A percentile compares a stretch with the other conserved stretches of the same genome.
Conservation (phyloP, 1,139 yeast species). For the Debaryomyces fabryi region DNA sequence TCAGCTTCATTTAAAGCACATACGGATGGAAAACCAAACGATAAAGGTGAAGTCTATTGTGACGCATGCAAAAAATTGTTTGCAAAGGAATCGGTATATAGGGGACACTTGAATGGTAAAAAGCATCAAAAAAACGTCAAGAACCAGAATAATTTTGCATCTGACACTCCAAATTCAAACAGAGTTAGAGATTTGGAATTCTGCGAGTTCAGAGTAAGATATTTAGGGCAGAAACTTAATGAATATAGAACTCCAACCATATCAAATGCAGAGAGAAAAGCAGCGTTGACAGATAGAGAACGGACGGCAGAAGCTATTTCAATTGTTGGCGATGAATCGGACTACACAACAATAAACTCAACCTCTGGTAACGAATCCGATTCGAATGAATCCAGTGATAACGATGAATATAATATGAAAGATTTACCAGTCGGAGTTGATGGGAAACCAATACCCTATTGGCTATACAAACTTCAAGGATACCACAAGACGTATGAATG, state of each 20-base stretch:
- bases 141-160: constrained; percentile 10
- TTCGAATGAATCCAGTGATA: constrained; percentile 20
- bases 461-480: constrained; percentile 93
- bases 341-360: constrained; percentile 31
- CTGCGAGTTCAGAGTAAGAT: constrained; percentile 38
- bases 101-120: constrained; percentile 73
- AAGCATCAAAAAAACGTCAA: constrained; percentile 63
- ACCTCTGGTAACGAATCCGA: constrained; percentile 40
- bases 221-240: constrained; percentile 37
- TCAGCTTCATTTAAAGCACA: constrained; percentile 11
- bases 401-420: constrained; percentile 33
- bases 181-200: constrained; percentile 2
- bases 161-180: constrained; percentile 9
- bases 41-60: constrained; percentile 55
- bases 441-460: constrained; percentile 89
- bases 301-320: constrained; percentile 51
- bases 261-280: constrained; percentile 64
- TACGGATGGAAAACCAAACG: constrained; percentile 20
- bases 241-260: constrained; percentile 51
- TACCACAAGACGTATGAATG: constrained; percentile 72
- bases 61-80: constrained; percentile 65
- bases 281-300: constrained; percentile 76
- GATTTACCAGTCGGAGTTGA: constrained; percentile 83
- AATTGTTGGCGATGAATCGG: constrained; percentile 38
- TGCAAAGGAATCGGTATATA: constrained; percentile 64